phyloP scores from a whole-genome alignment of 208 protist species.

The Acanthamoeba castellanii region DNA sequence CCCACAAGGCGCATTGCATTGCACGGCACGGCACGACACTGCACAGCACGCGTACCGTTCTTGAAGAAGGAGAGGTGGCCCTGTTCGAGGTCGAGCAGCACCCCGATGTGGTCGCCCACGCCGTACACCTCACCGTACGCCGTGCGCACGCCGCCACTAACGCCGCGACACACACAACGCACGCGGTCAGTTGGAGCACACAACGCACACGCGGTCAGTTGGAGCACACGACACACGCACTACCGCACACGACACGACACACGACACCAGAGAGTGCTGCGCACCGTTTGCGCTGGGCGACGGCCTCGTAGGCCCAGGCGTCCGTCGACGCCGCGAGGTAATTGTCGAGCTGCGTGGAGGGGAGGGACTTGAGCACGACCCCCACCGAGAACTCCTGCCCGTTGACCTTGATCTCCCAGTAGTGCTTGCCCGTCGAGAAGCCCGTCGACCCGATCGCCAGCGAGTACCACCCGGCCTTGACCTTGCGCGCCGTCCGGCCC shows the following conservation, averaged over 20 bases:
- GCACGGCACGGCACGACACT: neutral
- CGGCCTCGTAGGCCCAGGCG: slow-evolving; percentile 20
- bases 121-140: neutral
- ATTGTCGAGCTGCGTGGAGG: neutral
- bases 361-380: slow-evolving; percentile 9
- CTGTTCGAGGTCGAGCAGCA: neutral
- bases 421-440: slow-evolving; percentile 3
- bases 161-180: too few species aligned
- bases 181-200: neutral
- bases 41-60: neutral
- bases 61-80: slow-evolving; percentile 17
- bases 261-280: neutral
- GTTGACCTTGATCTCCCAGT: slow-evolving; percentile 30
- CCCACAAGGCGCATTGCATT: neutral
- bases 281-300: neutral
- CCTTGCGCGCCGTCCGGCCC: slow-evolving; percentile 6
- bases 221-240: neutral
- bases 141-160: slow-evolving; percentile 22
- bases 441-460: slow-evolving; percentile 1
- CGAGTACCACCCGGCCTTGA: slow-evolving; percentile 21
- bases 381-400: slow-evolving; percentile 25
- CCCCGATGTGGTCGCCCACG: neutral
- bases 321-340: neutral
- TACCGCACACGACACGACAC: neutral
- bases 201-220: neutral